These are phyloP conservation scores for Phaeodactylum tricornutum DNA, from an alignment of 108 stramenopile species.

Conservation along the genomic window DNA sequence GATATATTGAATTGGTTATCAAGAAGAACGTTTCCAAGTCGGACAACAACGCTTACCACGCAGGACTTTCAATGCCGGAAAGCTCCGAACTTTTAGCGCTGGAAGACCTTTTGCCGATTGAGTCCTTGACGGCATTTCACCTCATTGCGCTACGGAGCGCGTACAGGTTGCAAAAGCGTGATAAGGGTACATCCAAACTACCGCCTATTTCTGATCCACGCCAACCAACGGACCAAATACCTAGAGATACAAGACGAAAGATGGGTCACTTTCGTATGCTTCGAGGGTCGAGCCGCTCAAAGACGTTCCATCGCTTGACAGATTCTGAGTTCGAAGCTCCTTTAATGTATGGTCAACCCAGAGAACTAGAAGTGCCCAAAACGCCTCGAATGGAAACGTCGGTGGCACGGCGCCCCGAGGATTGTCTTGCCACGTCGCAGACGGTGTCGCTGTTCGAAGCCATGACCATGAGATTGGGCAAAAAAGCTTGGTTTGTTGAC, in stretches of 20 bases:
- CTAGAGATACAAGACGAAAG: not conserved
- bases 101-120: slow-evolving; percentile 67
- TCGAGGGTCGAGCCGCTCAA: not conserved
- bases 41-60: slow-evolving; percentile 47
- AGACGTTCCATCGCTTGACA: not conserved
- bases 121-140: slow-evolving; percentile 65
- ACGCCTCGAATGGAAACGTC: no score
- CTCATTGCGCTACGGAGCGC: slow-evolving; percentile 56
- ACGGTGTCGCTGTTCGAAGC: slow-evolving; percentile 24
- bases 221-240: not conserved
- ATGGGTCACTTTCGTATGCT: no score
- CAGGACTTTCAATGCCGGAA: slow-evolving; percentile 51
- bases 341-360: no score
- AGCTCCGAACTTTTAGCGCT: slow-evolving; percentile 36
- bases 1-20: slow-evolving; percentile 48
- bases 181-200: no score
- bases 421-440: not conserved
- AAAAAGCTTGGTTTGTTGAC: slow-evolving; percentile 31
- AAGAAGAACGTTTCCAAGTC: slow-evolving; percentile 36
- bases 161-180: slow-evolving; percentile 5
- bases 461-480: slow-evolving; percentile 27
- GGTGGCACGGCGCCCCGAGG: not conserved
- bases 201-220: no score
- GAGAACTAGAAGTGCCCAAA: no score
- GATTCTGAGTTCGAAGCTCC: slow-evolving; percentile 1